Evolutionary conservation across 2,329 filamentous ascomycete genomes (phyloP), one percentile per base, ranked within the genome.

Genomic region (Tolypocladium tundrense): DNA sequence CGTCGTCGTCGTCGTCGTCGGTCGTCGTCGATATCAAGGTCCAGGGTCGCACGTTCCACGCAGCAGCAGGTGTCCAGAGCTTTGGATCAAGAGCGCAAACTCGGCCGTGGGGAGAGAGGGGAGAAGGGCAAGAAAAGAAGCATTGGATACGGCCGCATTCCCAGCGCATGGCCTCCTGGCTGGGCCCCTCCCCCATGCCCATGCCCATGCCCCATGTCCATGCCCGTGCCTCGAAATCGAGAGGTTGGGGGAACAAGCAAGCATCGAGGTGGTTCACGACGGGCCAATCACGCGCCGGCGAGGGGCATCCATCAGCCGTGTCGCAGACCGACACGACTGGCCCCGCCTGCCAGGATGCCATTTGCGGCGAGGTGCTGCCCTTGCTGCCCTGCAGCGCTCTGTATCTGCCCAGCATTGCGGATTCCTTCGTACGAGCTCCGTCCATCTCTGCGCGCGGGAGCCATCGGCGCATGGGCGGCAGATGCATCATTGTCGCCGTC

Each of bases 221-320:
- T 27, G 43, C 13, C 43, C 24, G 7, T 48, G 43, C 24, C 48
- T 45, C 51, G 54, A 59, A 61, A 58, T 60, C 40, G 58, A 60
- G 60, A 61, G 60, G 60, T 60, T 61, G 60, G 60, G 60, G 37
- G 16, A 56, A 51, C 43, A 50, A 51, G 41, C 27, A 42, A 42
- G 58, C 41, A 13, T 40, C 24, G 40, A 21, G 9, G 50, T 56
- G 35, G 40, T 33, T 51, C 40, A n/a, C n/a, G 31, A 21, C 35
- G 42, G 55, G 43, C 58, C 58, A 59, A 59, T 59, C 55, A 59
- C 21, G 40, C 24, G 14, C 9, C 42, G 54, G 9, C 41, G 54
- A n/a, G 37, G 50, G 54, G 50, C 54, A 56, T 35, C 57, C 57
- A 59, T 54, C 45, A 53, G 48, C n/a, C 39, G 31, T 56, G 54